Base-by-base conservation (phyloP, 2,329 filamentous ascomycete genomes). In the Dothistroma pini region DNA sequence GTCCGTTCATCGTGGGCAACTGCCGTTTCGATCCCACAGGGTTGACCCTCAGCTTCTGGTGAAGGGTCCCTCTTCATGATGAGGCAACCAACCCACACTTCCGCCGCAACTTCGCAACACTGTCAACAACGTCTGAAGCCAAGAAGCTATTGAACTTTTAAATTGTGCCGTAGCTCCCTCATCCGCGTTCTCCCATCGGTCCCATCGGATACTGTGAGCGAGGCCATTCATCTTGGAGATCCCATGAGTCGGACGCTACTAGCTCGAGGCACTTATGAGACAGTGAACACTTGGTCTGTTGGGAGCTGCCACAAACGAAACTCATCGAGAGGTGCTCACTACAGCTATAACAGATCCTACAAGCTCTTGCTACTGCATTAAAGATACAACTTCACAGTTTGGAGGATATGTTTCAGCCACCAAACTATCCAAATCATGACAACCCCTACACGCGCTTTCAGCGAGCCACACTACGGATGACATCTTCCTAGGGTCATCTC, bases 21-120 rank as follows among this genome's bases (percentile, higher is more conserved):
- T 29, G 25, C 25, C 25, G 25, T 6, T 6, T 29, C 25, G 25
- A 29, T 29, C 25, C 25, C 25, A 6, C 54, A 56, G 54, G 54
- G 54, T 48, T 56, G 38, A 48, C n/a, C 34, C 53, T 55, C 34
- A 49, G 8, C 11, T 32, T 12, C 32, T 9, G 14, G 38, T 22
- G 56, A 25, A 19, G n/a, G n/a, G 19, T 38, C 12, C 22, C 19
- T 31, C 50, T n/a, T 32, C 21, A 35, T 35, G 14, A 34, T 38
- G 12, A 35, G 51, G 21, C 32, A 38, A 22, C 10, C 32, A 38
- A 22, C 10, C 48, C 48, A 22, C 48, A 32, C 31, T 25, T 52
- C 19, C 51, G 57, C 57, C 57, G 57, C 57, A 49, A 55, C 57
- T 55, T 59, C 57, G 57, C 32, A 22, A 41, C 10, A 59, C 52